Evolutionary conservation across 2,329 filamentous ascomycete genomes (phyloP), one percentile per base, ranked within the genome.

Genomic region (Boeremia exigua): DNA sequence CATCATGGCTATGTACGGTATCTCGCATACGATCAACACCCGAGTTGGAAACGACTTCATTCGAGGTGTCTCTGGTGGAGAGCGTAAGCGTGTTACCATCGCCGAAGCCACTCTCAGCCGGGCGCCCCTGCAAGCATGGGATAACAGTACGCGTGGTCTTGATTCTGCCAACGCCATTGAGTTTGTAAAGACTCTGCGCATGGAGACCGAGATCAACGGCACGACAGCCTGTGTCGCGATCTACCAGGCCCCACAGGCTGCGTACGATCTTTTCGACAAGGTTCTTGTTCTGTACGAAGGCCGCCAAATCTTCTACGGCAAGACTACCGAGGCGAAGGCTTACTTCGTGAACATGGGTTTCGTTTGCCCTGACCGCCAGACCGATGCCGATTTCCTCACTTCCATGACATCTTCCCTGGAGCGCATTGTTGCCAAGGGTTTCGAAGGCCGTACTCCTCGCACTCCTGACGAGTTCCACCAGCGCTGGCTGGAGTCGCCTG

Each of bases 71-170:
- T 88, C 85, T 27, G 89, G 89, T 69, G 89, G 89, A 69, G 88
- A 92, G 80, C 82, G 87, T 71, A 93, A 95, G 78, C 86, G 92
- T 71, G 91, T 96, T 5, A 90, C 87, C 39, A 92, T 95, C 58
- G 90, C 89, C 1, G 91, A 95, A 74, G 91, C 90, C 62, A 83
- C 88, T 56, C 79, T 92, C 10, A 87, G 87, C 14, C 79, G 81
- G 30, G 83, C 85, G 0, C 82, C 82, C 0, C 73, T 86, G 1
- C 87, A 90, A 70, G 88, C 87, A 57, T 95, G 91, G 90, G 91
- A 91, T 68, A 91, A 91, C 78, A 87, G 84, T 36, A 91, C 89
- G 25, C 82, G 89, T 76, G 88, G 88, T 75, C 80, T 91, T 29
- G 89, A 92, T 75, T 88, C 84, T 29, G 88, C 88, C 75, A 91